Evolutionary conservation across 1,284 basidiomycete genomes (phyloP).

Genomic region (Malassezia globosa): DNA sequence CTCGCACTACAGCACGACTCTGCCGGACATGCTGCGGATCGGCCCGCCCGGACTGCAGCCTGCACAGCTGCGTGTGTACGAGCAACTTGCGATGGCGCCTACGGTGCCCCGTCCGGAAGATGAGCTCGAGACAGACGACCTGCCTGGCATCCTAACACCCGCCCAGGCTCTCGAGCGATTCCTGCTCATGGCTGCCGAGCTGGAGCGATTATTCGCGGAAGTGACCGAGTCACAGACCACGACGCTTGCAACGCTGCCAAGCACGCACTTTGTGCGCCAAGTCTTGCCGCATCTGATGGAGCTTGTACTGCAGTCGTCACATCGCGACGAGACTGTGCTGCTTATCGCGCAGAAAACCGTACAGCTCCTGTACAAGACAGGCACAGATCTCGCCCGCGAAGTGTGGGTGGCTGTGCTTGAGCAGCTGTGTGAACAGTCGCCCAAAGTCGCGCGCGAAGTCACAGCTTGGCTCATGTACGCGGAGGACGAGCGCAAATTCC

Average conservation of each 20-base stretch:
- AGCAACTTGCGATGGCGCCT: conserved; percentile 59
- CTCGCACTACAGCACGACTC: conserved; percentile 63
- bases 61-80: conserved; percentile 79
- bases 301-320: conserved; percentile 64
- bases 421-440: conserved; percentile 74
- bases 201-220: conserved; percentile 35
- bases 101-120: neutral
- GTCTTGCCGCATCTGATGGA: conserved; percentile 69
- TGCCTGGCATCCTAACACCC: conserved; percentile 16
- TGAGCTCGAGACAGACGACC: conserved; percentile 14
- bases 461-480: conserved; percentile 93
- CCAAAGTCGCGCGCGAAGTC: conserved; percentile 90
- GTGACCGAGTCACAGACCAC: conserved; percentile 21
- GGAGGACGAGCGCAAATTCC: conserved; percentile 87
- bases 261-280: conserved; percentile 72
- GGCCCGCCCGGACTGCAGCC: conserved; percentile 69
- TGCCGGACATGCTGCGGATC: conserved; percentile 82
- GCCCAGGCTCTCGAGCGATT: conserved; percentile 47
- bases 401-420: conserved; percentile 75
- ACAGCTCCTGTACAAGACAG: conserved; percentile 45
- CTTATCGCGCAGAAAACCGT: conserved; percentile 90
- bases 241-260: conserved; percentile 49
- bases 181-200: conserved; percentile 29
- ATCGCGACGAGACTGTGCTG: conserved; percentile 73
- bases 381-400: conserved; percentile 34